Conservation (phyloP, 768 basidiomycete genomes). For the Lentinula raphanica region DNA sequence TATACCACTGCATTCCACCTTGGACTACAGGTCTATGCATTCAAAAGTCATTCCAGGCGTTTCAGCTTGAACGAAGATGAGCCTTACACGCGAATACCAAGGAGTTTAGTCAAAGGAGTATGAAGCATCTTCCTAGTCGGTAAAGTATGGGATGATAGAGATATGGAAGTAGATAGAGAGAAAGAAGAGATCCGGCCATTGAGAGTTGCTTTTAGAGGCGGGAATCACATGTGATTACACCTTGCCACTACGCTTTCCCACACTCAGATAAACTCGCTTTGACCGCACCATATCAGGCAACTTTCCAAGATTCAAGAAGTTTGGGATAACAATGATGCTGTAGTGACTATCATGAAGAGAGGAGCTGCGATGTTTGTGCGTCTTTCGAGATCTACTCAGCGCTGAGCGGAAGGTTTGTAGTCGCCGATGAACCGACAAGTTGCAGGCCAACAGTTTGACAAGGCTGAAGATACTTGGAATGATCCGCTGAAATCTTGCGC, state of each 20-base stretch:
- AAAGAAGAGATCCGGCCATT: not conserved
- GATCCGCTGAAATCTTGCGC: too few species aligned
- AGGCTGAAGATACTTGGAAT: too few species aligned
- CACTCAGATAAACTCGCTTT: not conserved
- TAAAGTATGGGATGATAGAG: not conserved
- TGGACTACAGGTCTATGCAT: conserved; percentile 69
- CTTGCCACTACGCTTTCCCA: not conserved
- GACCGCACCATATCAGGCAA: too few species aligned
- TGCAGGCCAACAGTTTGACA: too few species aligned
- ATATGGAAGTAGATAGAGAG: not conserved
- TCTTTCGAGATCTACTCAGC: too few species aligned
- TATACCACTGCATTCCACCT: conserved; percentile 88
- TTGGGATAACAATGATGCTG: too few species aligned
- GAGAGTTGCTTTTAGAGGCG: not conserved
- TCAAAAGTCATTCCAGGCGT: not conserved
- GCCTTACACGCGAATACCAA: conserved; percentile 57
- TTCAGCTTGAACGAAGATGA: not conserved
- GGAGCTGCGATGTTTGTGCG: too few species aligned
- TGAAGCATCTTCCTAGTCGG: conserved; percentile 29
- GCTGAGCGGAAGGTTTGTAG: too few species aligned
- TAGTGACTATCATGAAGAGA: too few species aligned
- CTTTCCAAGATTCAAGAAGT: too few species aligned
- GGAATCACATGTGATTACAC: not conserved
- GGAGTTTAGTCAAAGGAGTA: conserved; percentile 59
- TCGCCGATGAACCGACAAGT: too few species aligned